A percentile compares a stretch with the other conserved stretches of the same genome.
Evolutionary conservation across 208 protist species (phyloP).

Genomic region (Trypanosoma brucei): DNA sequence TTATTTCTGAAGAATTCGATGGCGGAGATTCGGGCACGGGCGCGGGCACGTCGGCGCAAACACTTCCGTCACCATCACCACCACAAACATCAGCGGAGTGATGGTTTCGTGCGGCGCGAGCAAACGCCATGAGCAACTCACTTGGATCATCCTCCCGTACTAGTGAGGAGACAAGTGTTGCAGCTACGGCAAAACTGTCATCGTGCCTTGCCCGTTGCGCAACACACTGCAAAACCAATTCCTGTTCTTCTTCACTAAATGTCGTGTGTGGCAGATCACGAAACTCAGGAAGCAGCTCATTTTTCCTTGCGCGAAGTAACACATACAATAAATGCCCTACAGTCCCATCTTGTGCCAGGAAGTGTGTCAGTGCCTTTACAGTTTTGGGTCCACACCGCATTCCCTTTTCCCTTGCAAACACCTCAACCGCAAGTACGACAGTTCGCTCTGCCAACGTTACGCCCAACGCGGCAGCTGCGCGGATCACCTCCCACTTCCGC

Average conservation of each 20-base stretch:
- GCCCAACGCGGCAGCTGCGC: conserved; percentile 12
- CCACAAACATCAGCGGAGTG: too few relatives aligned
- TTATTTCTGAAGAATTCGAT: not conserved
- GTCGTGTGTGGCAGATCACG: conserved; percentile 29
- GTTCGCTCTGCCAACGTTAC: conserved; percentile 47
- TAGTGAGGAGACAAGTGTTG: conserved; percentile 26
- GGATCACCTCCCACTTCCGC: conserved; percentile 77
- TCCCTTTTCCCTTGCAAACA: conserved; percentile 63
- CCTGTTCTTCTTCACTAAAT: conserved; percentile 29
- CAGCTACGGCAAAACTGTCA: conserved; percentile 21
- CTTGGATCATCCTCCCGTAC: conserved; percentile 17
- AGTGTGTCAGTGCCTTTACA: conserved; percentile 40
- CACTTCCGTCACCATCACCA: not conserved
- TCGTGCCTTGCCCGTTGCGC: conserved; percentile 13
- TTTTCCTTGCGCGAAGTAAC: conserved; percentile 47
- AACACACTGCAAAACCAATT: conserved; percentile 23
- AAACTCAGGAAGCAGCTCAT: conserved; percentile 40
- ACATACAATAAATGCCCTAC: conserved; percentile 48
- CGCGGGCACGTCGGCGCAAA: too few relatives aligned
- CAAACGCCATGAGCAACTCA: conserved; percentile 4
- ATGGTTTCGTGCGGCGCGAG: not conserved
- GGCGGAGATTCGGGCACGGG: too few relatives aligned
- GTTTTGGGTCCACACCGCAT: conserved; percentile 66
- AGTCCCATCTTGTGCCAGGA: conserved; percentile 25
- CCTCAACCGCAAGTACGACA: conserved; percentile 41